These are phyloP conservation scores for Aspergillus nidulans DNA, from an alignment of 495 filamentous ascomycete species.

Conservation along the genomic window DNA sequence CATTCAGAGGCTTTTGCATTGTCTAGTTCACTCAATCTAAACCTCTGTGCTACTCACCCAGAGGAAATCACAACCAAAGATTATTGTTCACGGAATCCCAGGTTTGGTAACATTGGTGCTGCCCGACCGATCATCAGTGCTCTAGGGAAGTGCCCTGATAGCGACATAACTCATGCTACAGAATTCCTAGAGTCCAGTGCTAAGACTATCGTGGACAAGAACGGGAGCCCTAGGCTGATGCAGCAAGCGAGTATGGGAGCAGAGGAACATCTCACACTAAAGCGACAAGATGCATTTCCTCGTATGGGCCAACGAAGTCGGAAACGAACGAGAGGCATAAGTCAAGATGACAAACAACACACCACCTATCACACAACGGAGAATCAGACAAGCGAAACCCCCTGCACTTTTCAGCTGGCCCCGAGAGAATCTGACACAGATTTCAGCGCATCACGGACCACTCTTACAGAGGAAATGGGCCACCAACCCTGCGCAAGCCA, in stretches of 20 bases:
- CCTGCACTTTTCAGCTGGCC: background rate
- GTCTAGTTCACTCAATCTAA: background rate
- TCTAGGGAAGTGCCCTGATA: background rate
- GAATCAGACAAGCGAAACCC: background rate
- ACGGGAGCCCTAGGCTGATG: slow-evolving; percentile 14
- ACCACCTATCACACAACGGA: background rate
- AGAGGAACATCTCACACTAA: background rate
- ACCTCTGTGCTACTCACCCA: background rate
- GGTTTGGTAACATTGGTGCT: background rate
- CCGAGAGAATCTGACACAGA: background rate
- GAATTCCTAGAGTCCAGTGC: background rate
- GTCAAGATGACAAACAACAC: background rate
- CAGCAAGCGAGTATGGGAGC: background rate
- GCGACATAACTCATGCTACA: background rate
- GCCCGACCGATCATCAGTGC: background rate
- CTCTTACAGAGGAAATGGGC: background rate
- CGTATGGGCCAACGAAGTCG: background rate
- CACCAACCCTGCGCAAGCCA: background rate
- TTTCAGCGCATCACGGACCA: background rate
- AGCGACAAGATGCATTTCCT: background rate
- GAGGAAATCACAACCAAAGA: background rate
- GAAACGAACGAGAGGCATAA: background rate
- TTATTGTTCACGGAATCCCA: background rate
- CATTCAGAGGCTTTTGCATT: background rate
- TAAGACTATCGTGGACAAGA: slow-evolving; percentile 11